Base-by-base conservation (phyloP, 768 basidiomycete genomes). In the Mycena albidolilacea region DNA sequence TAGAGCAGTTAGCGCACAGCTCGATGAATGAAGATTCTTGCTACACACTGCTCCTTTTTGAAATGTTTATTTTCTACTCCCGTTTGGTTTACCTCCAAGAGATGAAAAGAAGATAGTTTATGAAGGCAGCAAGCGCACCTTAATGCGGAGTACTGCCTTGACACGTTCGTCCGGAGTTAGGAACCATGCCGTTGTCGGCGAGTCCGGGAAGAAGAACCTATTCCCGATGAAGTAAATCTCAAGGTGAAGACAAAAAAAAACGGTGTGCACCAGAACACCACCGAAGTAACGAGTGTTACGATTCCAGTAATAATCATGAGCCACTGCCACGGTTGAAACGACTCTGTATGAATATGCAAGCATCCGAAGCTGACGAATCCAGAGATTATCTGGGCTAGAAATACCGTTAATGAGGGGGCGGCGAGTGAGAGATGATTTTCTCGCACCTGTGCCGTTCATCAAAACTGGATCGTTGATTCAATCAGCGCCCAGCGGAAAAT, bases 311-410 rank as follows among this genome's bases (percentile, higher is more conserved):
- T 88, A 70, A 88, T 77, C 86, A 90, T 88, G 15, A 90, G 83
- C 88, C 93, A 94, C 84, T 93, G 92, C 93, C 93, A 93, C 0
- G 92, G 92, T 69, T 89, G 88, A 62, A 93, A 90, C 1, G 81
- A 78, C 12, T 70, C 64, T 0, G 90, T 90, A 39, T 87, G 81
- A 72, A 92, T 92, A 60, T 93, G 92, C 38, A 93, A 78, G 0
- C 86, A 78, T 7, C 92, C 93, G 79, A 92, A 94, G 76, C 90
- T 89, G 54, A 87, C 87, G 78, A 94, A 92, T 1, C 91, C 92
- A 21, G 88, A 85, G 44, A 93, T 88, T 44, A 93, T 93, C 80
- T 92, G 90, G 8, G 93, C 93, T 91, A 41, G 30, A 30, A 30
- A 30, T 30, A 30, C 30, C 2, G 30, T 30, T 30, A 30, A 30